Base-by-base conservation (phyloP, 2,329 filamentous ascomycete genomes). In the Elsinoe perseae region DNA sequence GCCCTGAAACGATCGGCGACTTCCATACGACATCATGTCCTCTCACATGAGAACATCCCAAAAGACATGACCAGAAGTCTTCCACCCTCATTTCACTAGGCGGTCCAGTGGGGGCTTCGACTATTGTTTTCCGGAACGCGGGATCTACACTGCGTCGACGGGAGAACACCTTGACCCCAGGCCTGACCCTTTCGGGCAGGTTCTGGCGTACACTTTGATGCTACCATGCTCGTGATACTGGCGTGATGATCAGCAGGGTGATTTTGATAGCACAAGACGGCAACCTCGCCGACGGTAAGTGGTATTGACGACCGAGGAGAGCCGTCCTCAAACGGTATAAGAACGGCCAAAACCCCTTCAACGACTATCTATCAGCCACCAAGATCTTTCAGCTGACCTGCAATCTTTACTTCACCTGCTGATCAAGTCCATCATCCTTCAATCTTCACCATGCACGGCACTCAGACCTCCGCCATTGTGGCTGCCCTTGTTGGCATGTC, bases 401-500 rank as follows among this genome's bases (percentile, higher is more conserved):
- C 40, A 56, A 23, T 28, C n/a, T 25, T 44, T 28, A 20, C 53
- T 23, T 25, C 18, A 56, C 6, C 28, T 36, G 32, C n/a, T 36
- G 9, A 4, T 14, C 32, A 36, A 36, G 5, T 36, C 32, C 4
- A 36, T 36, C 32, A 3, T 23, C 18, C 21, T 2, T 32, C 18
- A 12, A 34, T 42, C 14, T 21, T 18, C 52, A 54, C 18, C 23
- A 68, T 68, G 66, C 65, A 64, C 54, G 61, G 61, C 55, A 56
- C 61, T 46, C 48, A 63, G 32, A 57, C 63, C 10, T 54, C 63
- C 30, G 61, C 62, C 55, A 63, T 64, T 57, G 57, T 68, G 54
- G 63, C 64, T 61, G 67, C 66, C 56, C 63, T 63, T 44, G 65
- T 65, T 48, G 58, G 59, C 48, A 56, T 66, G 42, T 53, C 61